Evolutionary conservation across 2,329 filamentous ascomycete genomes (phyloP).

Genomic region (Esteya vermicola): DNA sequence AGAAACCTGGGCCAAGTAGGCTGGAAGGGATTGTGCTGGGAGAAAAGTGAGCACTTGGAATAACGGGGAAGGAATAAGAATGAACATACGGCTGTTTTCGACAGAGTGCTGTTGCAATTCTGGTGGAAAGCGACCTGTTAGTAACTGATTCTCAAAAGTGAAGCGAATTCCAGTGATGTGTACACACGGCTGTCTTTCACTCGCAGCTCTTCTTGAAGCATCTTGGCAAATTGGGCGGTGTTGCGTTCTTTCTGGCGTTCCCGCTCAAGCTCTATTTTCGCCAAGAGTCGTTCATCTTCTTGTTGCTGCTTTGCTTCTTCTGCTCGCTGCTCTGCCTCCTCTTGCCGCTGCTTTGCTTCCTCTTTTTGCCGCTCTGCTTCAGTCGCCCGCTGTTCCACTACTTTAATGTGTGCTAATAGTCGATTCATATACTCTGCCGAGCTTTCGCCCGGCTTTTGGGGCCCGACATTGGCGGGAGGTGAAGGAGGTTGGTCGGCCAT

Average conservation of each 20-base stretch:
- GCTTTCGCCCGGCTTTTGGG: not conserved
- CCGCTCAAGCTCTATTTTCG: not conserved
- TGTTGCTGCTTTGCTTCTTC: not conserved
- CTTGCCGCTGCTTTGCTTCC: not conserved
- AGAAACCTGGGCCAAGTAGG: conserved; percentile 2
- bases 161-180: no score
- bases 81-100: not conserved
- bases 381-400: not conserved
- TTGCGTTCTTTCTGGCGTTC: not conserved
- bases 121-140: no score
- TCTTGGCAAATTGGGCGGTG: no score
- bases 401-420: not conserved
- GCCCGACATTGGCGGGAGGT: not conserved
- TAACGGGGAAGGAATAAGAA: not conserved
- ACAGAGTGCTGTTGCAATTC: not conserved
- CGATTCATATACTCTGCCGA: not conserved
- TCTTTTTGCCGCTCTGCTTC: not conserved
- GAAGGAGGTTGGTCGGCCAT: not conserved
- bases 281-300: not conserved
- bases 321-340: not conserved
- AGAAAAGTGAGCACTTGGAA: not conserved
- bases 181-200: not conserved
- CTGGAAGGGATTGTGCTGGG: not conserved
- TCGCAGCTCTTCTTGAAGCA: conserved; percentile 1
- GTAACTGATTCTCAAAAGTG: no score